Base-by-base conservation (phyloP, 306 rosid genomes). In the Parietaria judaica region DNA sequence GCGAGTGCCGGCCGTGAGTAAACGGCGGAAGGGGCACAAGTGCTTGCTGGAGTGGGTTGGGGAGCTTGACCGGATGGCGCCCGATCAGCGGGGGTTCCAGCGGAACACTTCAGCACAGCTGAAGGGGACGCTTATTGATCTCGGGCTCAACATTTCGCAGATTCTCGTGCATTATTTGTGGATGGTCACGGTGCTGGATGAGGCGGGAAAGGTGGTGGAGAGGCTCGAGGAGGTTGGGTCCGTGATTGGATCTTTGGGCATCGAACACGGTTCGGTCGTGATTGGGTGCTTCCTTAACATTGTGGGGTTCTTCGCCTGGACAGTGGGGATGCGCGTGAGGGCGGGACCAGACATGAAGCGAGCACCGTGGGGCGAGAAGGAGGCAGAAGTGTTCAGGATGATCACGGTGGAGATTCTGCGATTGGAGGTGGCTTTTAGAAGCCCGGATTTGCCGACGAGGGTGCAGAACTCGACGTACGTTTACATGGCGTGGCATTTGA, bases 371-470 rank as follows among this genome's bases (percentile, higher is more conserved):
- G 23, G 8, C 4, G 48, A 57, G 45, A 38, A 7, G 17, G 46
- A 57, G 14, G 15, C 38, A 9, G 31, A 57, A 5, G 3, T 60
- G 6, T 12, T 60, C 10, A 51, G 10, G 11, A 34, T 43, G 36
- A 60, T 60, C 34, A 14, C 45, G 13, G 15, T 15, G 3, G 64
- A 60, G 47, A 48, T 60, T 43, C 51, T 17, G 38, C 37, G 64
- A 7, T 60, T 60, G 37, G 64, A 60, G 31, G 38, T 60, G 7
- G 36, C 37, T 10, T 60, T 60, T 41, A 6, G 39, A n/a, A 3
- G 34, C 51, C 64, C 64, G 7, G 39, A 60, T 38, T 15, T 60
- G 38, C 64, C 64, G 23, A 44, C 45, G 52, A 60, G 14, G 51
- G 7, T 60, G 14, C 6, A 6, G 4, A 45, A 41, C 16, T 41